Conservation (phyloP, 2,329 filamentous ascomycete genomes). For the Aspergillus sp. region DNA sequence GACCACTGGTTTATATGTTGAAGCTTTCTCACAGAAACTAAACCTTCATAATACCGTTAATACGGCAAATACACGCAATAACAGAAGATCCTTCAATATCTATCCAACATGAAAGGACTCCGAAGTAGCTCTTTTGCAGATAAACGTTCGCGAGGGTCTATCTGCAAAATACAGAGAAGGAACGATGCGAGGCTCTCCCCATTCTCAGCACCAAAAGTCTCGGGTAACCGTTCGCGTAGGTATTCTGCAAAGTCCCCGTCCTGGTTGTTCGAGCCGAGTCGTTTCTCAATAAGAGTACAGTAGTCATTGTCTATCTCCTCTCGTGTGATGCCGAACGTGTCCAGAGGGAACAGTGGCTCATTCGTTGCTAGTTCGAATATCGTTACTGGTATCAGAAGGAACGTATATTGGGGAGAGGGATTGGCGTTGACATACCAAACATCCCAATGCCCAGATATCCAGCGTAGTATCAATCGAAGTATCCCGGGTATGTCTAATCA, state of each 20-base stretch:
- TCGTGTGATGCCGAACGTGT: slow-evolving; percentile 19
- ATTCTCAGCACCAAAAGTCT: slow-evolving; percentile 19
- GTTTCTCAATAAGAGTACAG: slow-evolving; percentile 9
- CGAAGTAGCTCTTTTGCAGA: slow-evolving; percentile 10
- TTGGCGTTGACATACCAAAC: slow-evolving; percentile 18
- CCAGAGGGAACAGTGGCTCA: slow-evolving; percentile 22
- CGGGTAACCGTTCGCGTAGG: slow-evolving; percentile 17
- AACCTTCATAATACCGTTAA: too few relatives aligned
- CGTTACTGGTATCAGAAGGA: slow-evolving; percentile 1
- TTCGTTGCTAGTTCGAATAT: slow-evolving; percentile 26
- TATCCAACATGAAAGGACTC: slow-evolving; percentile 9
- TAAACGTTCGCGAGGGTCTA: slow-evolving; percentile 11
- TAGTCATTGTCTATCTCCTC: slow-evolving; percentile 19
- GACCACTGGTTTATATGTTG: too few relatives aligned
- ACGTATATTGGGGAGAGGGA: too few relatives aligned
- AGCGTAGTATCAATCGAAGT: not conserved
- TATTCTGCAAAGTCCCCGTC: slow-evolving; percentile 14
- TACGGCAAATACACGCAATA: too few relatives aligned
- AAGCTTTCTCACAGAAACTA: too few relatives aligned
- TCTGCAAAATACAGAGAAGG: slow-evolving; percentile 16
- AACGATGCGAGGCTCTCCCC: slow-evolving; percentile 16
- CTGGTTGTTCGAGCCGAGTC: not conserved
- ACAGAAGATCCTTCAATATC: too few relatives aligned
- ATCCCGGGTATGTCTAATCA: slow-evolving; percentile 20
- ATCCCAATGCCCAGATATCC: slow-evolving; percentile 27